Evolutionary conservation across 2,329 filamentous ascomycete genomes (phyloP), one percentile per base, ranked within the genome.

Genomic region (Aspergillus sp.): DNA sequence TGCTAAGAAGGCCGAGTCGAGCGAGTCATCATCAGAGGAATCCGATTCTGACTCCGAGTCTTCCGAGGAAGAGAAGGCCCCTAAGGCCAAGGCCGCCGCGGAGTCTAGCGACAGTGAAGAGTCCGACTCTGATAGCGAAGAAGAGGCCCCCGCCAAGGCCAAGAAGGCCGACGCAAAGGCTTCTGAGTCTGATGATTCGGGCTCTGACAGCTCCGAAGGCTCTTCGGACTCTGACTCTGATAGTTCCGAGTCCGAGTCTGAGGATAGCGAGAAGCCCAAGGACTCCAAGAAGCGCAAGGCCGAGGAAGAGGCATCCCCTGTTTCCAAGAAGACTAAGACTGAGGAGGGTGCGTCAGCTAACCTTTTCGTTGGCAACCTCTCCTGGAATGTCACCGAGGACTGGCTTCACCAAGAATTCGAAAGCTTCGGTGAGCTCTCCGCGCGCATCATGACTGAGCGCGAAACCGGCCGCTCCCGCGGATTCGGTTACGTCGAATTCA

Each of bases 401-500:
- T 86, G 85, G 79, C 86, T 97, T 63, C 83, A 84, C 65, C 84
- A 88, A 68, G 89, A 93, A 74, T 96, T 97, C 80, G 85, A 92
- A 80, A 79, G 84, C 62, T 93, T 88, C 69, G 88, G 88, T 63
- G 89, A 89, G 70, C 82, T 96, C 56, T 79, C 81, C 64, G 89
- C 87, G 64, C 89, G 91, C 68, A 87, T 96, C 71, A 90, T 96
- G 74, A 93, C 87, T 67, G 91, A 96, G 80, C 88, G 88, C 75
- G 86, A 88, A 56, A 84, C 82, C 70, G 90, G 90, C 69, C 89
- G 91, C 72, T 93, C 92, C 77, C 92, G 92, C 79, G 93, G 91
- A 65, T 96, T 96, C 76, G 93, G 93, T 61, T 97, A 96, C 74
- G 90, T 96, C 68, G 92, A 96, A 81, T 96, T 93, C 77, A 81